Base-by-base conservation (phyloP, 2,329 filamentous ascomycete species). In the Sphaerulina musiva region DNA sequence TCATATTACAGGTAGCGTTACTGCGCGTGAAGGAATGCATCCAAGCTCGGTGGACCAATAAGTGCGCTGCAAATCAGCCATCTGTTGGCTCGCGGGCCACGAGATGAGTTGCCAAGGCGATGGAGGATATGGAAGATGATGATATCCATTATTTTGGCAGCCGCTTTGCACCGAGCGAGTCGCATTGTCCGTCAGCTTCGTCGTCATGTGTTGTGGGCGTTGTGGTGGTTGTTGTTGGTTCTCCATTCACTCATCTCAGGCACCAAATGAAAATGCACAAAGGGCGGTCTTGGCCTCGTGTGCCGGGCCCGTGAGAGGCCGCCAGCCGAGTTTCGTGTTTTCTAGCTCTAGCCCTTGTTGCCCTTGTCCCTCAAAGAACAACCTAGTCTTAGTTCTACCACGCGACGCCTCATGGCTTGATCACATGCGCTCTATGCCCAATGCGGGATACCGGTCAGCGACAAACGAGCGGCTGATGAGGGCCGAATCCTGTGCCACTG, bases 371-470 rank as follows among this genome's bases (percentile, higher is more conserved):
- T 20, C 20, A 20, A 20, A 20, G 20, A 4, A 20, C 20, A 4
- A 20, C 20, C 20, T 20, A 20, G 14, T 43, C 41, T 20, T 43
- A 23, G 41, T 43, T 20, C 14, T 23, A 43, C 41, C 41, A 45
- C 31, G 41, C 48, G 32, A 39, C 29, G 31, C 26, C 42, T 40
- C 42, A 46, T 29, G 48, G 48, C 32, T 45, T 51, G 20, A 23
- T 51, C 39, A 29, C 41, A 26, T 23, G 7, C 11, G 14, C 41
- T 2, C 41, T 26, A 51, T 17, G 11, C 48, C 26, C 10, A 14
- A 51, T 36, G 23, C 48, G 29, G 48, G 10, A 45, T 44, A 31
- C 48, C 48, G 48, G 32, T 46, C 41, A 46, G 40, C 17, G 17
- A 31, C 43, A 40, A 32, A n/a, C 20, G 11, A 45, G 44, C 48